phyloP scores from a whole-genome alignment of 208 protist genomes.

The Leishmania amazonensis region DNA sequence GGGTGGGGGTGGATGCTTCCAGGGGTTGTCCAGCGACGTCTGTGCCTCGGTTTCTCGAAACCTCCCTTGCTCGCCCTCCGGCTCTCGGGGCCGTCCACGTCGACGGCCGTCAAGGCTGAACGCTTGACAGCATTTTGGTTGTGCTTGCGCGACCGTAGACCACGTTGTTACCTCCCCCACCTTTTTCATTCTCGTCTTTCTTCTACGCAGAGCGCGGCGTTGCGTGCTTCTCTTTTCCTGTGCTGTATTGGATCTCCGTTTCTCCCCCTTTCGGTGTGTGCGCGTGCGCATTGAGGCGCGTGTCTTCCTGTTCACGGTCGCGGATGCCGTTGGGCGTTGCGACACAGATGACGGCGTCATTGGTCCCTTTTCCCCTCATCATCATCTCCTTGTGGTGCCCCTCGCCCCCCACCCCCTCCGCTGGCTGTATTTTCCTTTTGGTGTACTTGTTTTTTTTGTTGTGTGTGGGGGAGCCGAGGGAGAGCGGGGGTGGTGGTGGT shows the following conservation, averaged over 20 bases:
- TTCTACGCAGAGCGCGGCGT: background rate
- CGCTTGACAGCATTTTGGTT: background rate
- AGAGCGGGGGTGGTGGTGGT: background rate
- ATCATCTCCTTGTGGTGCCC: background rate
- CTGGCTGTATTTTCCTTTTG: background rate
- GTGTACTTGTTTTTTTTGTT: background rate
- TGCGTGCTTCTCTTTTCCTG: background rate
- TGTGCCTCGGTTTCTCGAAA: background rate
- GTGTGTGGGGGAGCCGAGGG: background rate
- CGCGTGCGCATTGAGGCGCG: background rate
- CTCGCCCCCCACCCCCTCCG: background rate
- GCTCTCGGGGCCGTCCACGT: background rate
- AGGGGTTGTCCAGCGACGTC: background rate
- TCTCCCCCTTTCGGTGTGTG: background rate
- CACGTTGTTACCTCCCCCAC: background rate
- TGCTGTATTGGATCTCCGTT: background rate
- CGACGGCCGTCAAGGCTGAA: background rate
- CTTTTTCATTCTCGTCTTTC: background rate
- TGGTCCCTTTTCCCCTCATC: background rate
- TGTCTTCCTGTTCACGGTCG: background rate
- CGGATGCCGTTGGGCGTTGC: background rate
- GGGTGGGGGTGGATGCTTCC: background rate
- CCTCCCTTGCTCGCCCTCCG: background rate
- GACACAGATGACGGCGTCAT: background rate
- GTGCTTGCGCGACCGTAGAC: background rate